Base-by-base conservation (phyloP, 129 eudicot species). In the Pittosporum tobira region DNA sequence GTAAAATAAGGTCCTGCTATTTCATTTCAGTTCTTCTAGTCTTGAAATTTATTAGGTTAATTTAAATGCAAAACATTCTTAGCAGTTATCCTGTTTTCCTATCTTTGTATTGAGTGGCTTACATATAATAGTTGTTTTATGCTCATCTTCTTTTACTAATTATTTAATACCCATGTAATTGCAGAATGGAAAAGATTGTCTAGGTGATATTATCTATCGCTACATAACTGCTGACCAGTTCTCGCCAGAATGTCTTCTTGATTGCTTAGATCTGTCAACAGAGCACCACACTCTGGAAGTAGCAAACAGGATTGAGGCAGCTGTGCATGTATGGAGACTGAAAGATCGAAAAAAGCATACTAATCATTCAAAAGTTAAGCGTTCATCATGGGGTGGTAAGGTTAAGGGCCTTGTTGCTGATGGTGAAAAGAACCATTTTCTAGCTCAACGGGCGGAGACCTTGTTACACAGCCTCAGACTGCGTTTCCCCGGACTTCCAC, bases 401-500 rank as follows among this genome's bases (percentile, higher is more conserved):
- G 89, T 91, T 38, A 91, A 80, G 83, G 94, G 89, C 51, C 72
- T 91, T 66, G 89, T 75, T 65, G 73, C 79, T 43, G 94, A 85
- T 60, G 68, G 64, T 27, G 89, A 78, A 26, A 91, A 78, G 73
- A 86, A 81, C 51, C 76, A 45, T 28, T 56, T 59, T 63, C 71
- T 86, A 40, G 81, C 83, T 31, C 77, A 76, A 50, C 84, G 98
- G 51, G 98, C 95, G 28, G 98, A 91, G 54, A 81, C 77, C 15
- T 71, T 91, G 26, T 49, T 91, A 77, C 84, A 56, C 40, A 80
- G 84, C 71, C 74, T 91, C 26, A 83, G 80, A 59, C 70, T 65
- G 43, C 95, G 90, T 1, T 91, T 83, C 64, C 95, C 98, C 27
- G 85, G 86, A 53, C 88, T 90, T 62, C 95, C 98, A 25, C 98